Percentiles rank a stretch among this genome's conserved stretches.
Evolutionary conservation across 2,329 filamentous ascomycete species (phyloP).

Genomic region (Trichoderma hamatum): DNA sequence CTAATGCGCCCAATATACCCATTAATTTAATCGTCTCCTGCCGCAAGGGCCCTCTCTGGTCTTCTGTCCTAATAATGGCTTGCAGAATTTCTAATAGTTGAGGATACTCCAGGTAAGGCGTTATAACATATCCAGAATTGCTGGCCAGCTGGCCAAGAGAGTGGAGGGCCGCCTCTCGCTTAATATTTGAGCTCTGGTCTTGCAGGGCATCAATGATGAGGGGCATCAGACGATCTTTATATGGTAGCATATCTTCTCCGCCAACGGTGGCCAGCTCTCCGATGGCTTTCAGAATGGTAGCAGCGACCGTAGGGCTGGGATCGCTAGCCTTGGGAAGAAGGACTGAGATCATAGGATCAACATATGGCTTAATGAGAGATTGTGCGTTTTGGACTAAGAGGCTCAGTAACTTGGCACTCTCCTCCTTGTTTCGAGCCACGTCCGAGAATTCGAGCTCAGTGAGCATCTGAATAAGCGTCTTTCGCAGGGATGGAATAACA

Average conservation of each 20-base stretch:
- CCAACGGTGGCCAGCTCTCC: constrained; percentile 93
- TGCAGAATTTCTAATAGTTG: constrained; percentile 90
- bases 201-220: constrained; percentile 93
- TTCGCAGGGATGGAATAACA: constrained; percentile 92
- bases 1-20: constrained; percentile 90
- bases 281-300: constrained; percentile 92
- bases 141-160: constrained; percentile 91
- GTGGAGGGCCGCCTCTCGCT: constrained; percentile 87
- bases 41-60: constrained; percentile 77
- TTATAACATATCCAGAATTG: constrained; percentile 96
- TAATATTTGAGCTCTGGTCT: constrained; percentile 86
- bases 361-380: constrained; percentile 90
- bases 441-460: constrained; percentile 97
- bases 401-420: constrained; percentile 90
- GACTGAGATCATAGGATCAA: constrained; percentile 93
- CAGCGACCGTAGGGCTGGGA: constrained; percentile 81
- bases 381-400: constrained; percentile 92
- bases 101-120: constrained; percentile 93
- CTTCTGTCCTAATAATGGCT: constrained; percentile 89
- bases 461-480: constrained; percentile 92
- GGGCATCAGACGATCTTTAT: constrained; percentile 91
- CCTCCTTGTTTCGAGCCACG: constrained; percentile 90
- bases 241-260: constrained; percentile 88
- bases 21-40: constrained; percentile 96
- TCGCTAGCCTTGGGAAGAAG: constrained; percentile 92